These are phyloP conservation scores for Phytophthora fragariaefolia DNA, from an alignment of 352 stramenopile species.

Conservation along the genomic window DNA sequence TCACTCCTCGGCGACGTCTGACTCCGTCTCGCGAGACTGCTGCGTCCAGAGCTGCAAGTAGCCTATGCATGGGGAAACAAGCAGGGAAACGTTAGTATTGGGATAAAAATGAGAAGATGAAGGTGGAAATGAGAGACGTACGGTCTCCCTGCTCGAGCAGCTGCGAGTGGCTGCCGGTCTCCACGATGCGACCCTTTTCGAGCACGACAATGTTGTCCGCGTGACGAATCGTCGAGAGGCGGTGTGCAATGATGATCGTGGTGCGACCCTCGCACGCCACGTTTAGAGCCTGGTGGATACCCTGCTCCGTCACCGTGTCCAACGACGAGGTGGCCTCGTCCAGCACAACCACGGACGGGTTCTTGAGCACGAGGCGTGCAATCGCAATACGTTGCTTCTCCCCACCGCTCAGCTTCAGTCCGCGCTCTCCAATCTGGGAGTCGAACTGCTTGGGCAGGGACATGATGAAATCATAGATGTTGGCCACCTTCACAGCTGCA, in stretches of 20 bases:
- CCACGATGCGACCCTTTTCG: conserved; percentile 57
- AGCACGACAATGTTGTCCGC: conserved; percentile 77
- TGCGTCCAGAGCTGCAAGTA: conserved; percentile 53
- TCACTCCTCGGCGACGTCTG: background rate
- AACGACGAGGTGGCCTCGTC: conserved; percentile 85
- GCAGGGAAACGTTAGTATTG: conserved; percentile 9
- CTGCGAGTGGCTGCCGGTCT: conserved; percentile 52
- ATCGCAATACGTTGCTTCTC: conserved; percentile 89
- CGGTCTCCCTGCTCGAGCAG: conserved; percentile 52
- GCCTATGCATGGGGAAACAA: conserved; percentile 14
- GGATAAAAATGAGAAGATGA: too few species aligned
- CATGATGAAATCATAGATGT: conserved; percentile 95
- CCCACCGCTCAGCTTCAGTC: conserved; percentile 79
- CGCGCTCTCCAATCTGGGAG: conserved; percentile 84
- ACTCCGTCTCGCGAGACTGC: conserved; percentile 41
- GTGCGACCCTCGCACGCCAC: conserved; percentile 61
- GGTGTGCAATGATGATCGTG: conserved; percentile 82
- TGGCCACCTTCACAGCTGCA: conserved; percentile 89
- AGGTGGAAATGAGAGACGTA: conserved; percentile 29
- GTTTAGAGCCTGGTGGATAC: conserved; percentile 69
- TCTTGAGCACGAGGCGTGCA: conserved; percentile 80
- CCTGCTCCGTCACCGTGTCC: conserved; percentile 77
- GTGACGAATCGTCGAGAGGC: conserved; percentile 80
- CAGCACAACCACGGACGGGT: conserved; percentile 75
- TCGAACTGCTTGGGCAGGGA: conserved; percentile 92